phyloP scores from a whole-genome alignment of 2,329 filamentous ascomycete genomes.

The Claviceps sp. region DNA sequence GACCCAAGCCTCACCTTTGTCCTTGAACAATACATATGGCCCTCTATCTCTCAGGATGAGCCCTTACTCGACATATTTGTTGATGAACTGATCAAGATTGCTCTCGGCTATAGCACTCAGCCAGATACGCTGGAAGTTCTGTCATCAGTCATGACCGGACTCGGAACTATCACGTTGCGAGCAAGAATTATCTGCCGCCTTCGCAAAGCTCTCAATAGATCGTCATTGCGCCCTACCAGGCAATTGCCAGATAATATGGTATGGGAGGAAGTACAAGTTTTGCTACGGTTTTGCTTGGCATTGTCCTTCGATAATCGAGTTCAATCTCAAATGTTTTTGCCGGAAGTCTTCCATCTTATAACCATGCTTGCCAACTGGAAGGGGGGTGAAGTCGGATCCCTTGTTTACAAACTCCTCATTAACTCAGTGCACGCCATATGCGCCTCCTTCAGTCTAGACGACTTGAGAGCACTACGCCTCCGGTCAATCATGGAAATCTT shows the following conservation, averaged over 20 bases:
- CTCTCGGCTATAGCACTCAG: conserved; percentile 40
- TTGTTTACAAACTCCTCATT: conserved; percentile 50
- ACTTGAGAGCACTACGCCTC: conserved; percentile 41
- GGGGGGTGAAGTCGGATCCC: conserved; percentile 37
- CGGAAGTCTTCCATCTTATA: conserved; percentile 57
- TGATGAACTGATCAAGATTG: conserved; percentile 53
- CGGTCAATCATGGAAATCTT: conserved; percentile 42
- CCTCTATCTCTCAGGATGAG: conserved; percentile 50
- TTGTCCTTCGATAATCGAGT: conserved; percentile 55
- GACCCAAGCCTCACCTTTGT: conserved; percentile 46
- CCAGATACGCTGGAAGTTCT: conserved; percentile 47
- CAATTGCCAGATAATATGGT: conserved; percentile 52
- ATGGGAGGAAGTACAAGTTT: conserved; percentile 55
- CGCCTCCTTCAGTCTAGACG: conserved; percentile 50
- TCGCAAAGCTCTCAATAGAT: conserved; percentile 53
- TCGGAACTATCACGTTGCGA: conserved; percentile 51
- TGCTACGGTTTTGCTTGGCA: conserved; percentile 52
- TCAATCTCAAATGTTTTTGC: conserved; percentile 53
- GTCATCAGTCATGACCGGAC: conserved; percentile 47
- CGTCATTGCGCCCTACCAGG: conserved; percentile 52
- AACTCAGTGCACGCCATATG: conserved; percentile 57
- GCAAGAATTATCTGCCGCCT: conserved; percentile 53
- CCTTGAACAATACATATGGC: conserved; percentile 55
- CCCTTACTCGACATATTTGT: conserved; percentile 52
- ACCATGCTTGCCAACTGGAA: conserved; percentile 59